These are phyloP conservation scores for Boletus pseudopeckii DNA, from an alignment of 768 basidiomycete genomes.

Conservation along the genomic window DNA sequence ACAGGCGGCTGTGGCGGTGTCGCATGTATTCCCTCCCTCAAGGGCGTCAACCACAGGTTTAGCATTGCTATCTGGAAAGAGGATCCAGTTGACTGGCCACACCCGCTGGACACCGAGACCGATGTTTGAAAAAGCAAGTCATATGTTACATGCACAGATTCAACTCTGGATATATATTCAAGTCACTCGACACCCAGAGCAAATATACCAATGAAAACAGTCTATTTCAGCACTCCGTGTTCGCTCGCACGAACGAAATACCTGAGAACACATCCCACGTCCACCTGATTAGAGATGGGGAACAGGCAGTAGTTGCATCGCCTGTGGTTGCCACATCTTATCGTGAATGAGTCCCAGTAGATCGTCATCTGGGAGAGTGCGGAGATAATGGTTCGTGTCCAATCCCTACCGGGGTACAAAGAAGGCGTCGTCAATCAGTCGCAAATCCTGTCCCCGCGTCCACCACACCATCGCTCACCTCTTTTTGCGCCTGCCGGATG, in stretches of 20 bases:
- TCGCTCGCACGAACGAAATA: background rate
- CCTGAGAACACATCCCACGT: conserved; percentile 4
- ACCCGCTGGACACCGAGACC: conserved; percentile 19
- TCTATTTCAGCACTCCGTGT: background rate
- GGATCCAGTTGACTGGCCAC: conserved; percentile 3
- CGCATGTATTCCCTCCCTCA: conserved; percentile 72
- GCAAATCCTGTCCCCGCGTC: background rate
- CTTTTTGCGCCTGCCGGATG: conserved; percentile 59
- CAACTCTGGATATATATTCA: background rate
- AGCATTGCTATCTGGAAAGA: conserved; percentile 65
- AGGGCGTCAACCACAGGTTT: conserved; percentile 89
- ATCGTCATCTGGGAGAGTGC: conserved; percentile 44
- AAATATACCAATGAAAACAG: background rate
- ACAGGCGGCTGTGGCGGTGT: conserved; percentile 87
- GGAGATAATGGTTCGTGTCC: conserved; percentile 46
- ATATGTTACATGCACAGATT: background rate
- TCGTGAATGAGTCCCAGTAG: conserved; percentile 48
- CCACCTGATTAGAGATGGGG: conserved; percentile 15
- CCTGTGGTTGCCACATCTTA: conserved; percentile 54
- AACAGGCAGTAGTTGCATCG: background rate
- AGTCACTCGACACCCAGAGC: background rate
- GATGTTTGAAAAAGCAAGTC: conserved; percentile 26
- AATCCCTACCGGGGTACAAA: conserved; percentile 21
- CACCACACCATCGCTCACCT: conserved; percentile 37
- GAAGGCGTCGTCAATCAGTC: background rate